Base-by-base conservation (phyloP, 1,284 basidiomycete genomes). In the Apiotrichum brassicae region DNA sequence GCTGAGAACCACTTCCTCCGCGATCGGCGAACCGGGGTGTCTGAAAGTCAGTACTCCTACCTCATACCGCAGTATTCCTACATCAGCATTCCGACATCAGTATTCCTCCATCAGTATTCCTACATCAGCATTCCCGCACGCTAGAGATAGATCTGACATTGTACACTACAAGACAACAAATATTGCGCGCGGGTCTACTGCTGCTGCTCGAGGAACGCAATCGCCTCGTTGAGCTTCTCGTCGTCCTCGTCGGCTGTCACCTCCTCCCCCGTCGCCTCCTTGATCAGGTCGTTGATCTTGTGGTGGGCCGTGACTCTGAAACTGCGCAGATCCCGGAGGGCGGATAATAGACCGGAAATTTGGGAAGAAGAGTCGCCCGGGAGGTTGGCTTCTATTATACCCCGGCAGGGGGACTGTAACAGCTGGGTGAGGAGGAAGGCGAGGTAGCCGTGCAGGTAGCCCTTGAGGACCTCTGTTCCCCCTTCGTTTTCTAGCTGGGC, bases 351-450 rank as follows among this genome's bases (percentile, higher is more conserved):
- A 26, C 34, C 47, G 11, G 24, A 19, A 14, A 47, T 24, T 33
- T 50, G 33, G 0, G 25, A 36, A 36, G 44, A 44, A 3, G 1
- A 7, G 9, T 18, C 26, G 24, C 48, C 48, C 0, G 52, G 48
- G 11, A 54, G 32, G 12, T 25, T 12, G 13, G 35, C 24, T 41
- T 43, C 36, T n/a, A 54, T 18, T 9, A 43, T 30, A 16, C 39
- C 25, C 6, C 35, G 37, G 18, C n/a, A 34, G 3, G 24, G 32
- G 1, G 42, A 32, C 3, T 34, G 32, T 12, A 56, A 24, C 12
- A 56, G 48, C n/a, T 36, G 34, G 6, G 51, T 36, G 30, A 56
- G 4, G 23, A 56, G 36, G 20, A 47, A 43, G 1, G 51, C 51
- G 14, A 56, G 36, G 45, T 53, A 56, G 19, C 48, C 51, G 28